A percentile compares a stretch with the other conserved stretches of the same genome.
Conservation (phyloP, 2,329 filamentous ascomycete genomes). For the Monilinia laxa region DNA sequence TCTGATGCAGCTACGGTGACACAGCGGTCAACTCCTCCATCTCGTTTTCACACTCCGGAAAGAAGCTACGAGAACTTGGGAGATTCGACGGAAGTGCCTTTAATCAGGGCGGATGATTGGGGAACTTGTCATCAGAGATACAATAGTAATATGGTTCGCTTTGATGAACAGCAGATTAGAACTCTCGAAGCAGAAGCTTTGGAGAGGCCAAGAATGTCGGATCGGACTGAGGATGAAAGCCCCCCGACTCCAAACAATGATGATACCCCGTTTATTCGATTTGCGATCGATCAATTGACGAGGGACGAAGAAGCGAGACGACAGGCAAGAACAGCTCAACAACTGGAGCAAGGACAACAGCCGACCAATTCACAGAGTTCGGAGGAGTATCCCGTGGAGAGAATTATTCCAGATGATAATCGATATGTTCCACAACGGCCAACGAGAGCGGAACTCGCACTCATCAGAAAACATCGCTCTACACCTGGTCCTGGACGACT, state of each 20-base stretch:
- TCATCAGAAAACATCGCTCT: slow-evolving; percentile 42
- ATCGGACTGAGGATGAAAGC: slow-evolving; percentile 26
- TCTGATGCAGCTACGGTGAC: slow-evolving; percentile 35
- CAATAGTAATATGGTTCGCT: slow-evolving; percentile 29
- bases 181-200: slow-evolving; percentile 32
- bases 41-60: slow-evolving; percentile 14
- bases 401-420: slow-evolving; percentile 49
- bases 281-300: slow-evolving; percentile 85
- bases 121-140: slow-evolving; percentile 8
- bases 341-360: slow-evolving; percentile 43
- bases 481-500: slow-evolving; percentile 37
- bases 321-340: slow-evolving; percentile 35
- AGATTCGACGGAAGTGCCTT: slow-evolving; percentile 23
- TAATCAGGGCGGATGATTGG: not conserved
- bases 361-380: slow-evolving; percentile 47
- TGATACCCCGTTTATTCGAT: slow-evolving; percentile 83
- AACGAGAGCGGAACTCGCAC: slow-evolving; percentile 36
- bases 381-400: slow-evolving; percentile 49
- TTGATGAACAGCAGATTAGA: slow-evolving; percentile 37
- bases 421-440: slow-evolving; percentile 35
- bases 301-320: slow-evolving; percentile 63
- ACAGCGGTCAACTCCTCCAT: slow-evolving; percentile 35
- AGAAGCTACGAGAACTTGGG: slow-evolving; percentile 9
- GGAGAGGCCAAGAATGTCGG: slow-evolving; percentile 30
- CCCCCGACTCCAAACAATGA: slow-evolving; percentile 60